phyloP scores from a whole-genome alignment of 2,329 filamentous ascomycete species.

The Lachnellula hyalina region DNA sequence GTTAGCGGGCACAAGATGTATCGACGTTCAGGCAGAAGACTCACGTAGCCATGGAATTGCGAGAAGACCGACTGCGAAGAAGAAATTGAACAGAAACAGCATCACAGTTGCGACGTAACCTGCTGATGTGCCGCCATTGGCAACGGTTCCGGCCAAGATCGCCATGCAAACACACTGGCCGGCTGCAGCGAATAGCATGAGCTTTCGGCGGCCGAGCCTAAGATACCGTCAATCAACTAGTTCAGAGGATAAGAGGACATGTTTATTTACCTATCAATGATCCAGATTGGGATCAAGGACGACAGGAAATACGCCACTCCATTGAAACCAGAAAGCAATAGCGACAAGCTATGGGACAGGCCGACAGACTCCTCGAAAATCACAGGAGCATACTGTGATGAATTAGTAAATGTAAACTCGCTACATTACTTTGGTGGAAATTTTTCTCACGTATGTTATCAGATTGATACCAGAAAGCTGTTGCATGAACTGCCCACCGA shows the following conservation, averaged over 20 bases:
- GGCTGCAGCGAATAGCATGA: slow-evolving; percentile 36
- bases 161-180: slow-evolving; percentile 35
- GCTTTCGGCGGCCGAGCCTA: slow-evolving; percentile 56
- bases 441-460: slow-evolving; percentile 30
- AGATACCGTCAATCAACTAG: too few species aligned
- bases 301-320: slow-evolving; percentile 37
- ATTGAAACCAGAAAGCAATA: slow-evolving; percentile 41
- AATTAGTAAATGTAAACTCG: too few species aligned
- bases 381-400: slow-evolving; percentile 35
- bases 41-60: slow-evolving; percentile 37
- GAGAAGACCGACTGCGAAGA: slow-evolving; percentile 52
- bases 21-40: too few species aligned
- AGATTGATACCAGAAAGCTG: slow-evolving; percentile 31
- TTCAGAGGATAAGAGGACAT: too few species aligned
- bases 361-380: slow-evolving; percentile 43
- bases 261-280: slow-evolving; percentile 31
- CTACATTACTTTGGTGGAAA: too few species aligned
- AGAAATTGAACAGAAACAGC: slow-evolving; percentile 54
- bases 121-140: slow-evolving; percentile 17
- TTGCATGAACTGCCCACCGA: slow-evolving; percentile 43
- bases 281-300: slow-evolving; percentile 32
- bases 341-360: slow-evolving; percentile 40
- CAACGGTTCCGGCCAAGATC: slow-evolving; percentile 27
- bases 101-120: slow-evolving; percentile 40
- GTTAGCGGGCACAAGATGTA: too few species aligned